Conservation (phyloP, 805 yeast genomes). For the Tetrapisispora namnaoensis region DNA sequence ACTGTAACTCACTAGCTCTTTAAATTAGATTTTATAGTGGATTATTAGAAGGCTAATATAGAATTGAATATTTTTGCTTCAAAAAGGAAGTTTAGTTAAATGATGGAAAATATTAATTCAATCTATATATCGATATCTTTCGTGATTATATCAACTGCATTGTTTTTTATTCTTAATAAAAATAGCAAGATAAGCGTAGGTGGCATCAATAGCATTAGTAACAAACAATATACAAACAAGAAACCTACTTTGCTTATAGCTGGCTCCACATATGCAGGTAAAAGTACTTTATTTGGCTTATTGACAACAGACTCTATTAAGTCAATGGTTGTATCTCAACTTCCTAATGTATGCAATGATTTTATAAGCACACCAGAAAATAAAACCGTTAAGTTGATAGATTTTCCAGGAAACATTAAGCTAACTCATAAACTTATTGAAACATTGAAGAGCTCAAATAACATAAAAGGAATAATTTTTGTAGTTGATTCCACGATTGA, state of each 20-base stretch:
- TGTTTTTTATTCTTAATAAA: not conserved
- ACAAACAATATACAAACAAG: not conserved
- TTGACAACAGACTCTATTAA: conserved; percentile 24
- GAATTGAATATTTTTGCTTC: not conserved
- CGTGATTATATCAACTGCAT: not conserved
- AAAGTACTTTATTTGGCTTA: conserved; percentile 35
- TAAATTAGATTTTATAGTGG: no score
- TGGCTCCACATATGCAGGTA: conserved; percentile 60
- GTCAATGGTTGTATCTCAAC: conserved; percentile 43
- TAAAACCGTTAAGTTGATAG: conserved; percentile 47
- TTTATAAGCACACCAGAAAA: conserved; percentile 10
- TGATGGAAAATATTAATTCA: not conserved
- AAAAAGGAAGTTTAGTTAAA: not conserved
- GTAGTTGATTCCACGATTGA: conserved; percentile 68
- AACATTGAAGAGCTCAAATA: conserved; percentile 35
- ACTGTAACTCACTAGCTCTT: no score
- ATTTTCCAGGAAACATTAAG: conserved; percentile 84
- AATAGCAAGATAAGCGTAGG: not conserved
- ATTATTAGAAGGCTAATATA: not conserved
- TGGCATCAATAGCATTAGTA: not conserved
- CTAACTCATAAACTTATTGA: conserved; percentile 47
- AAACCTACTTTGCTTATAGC: conserved; percentile 50
- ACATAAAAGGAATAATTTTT: conserved; percentile 59
- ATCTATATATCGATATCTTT: not conserved
- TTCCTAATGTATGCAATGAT: conserved; percentile 32